Conservation (phyloP, 768 basidiomycete species). For the Clavulina sp. region DNA sequence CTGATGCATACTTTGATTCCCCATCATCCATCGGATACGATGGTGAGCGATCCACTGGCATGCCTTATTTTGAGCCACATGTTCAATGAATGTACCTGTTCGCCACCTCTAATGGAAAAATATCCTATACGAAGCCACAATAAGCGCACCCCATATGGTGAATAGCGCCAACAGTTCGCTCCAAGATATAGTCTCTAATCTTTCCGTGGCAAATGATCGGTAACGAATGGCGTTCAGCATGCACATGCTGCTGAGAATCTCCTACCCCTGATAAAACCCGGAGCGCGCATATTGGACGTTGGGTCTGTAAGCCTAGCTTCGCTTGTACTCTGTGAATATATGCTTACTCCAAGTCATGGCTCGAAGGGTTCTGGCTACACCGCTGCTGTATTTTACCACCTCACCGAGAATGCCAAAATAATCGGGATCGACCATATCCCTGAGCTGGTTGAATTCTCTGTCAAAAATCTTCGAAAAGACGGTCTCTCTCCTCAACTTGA, state of each 20-base stretch:
- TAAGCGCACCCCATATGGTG: constrained; percentile 95
- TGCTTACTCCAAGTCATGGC: neutral
- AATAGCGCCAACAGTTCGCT: constrained; percentile 1
- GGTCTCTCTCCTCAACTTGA: constrained; percentile 40
- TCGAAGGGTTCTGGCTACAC: constrained; percentile 62
- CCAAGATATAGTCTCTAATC: neutral
- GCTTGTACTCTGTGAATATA: neutral
- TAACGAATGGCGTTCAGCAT: constrained; percentile 30
- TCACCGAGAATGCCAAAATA: constrained; percentile 47
- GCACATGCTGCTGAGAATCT: constrained; percentile 73
- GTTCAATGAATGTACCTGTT: neutral
- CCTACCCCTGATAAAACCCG: constrained; percentile 49
- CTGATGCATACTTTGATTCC: constrained; percentile 56
- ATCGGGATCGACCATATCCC: constrained; percentile 86
- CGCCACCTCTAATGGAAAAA: constrained; percentile 27
- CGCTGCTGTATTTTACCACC: constrained; percentile 59
- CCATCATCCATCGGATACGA: constrained; percentile 33
- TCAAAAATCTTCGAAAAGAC: constrained; percentile 47
- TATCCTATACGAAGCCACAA: constrained; percentile 72
- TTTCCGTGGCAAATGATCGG: neutral
- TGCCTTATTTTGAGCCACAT: neutral
- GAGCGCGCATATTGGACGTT: constrained; percentile 69
- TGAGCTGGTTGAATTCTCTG: constrained; percentile 54
- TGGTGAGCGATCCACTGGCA: constrained; percentile 23
- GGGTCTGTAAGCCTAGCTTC: neutral